Conservation (phyloP, 805 yeast genomes). For the Candida pseudofarinosa region DNA sequence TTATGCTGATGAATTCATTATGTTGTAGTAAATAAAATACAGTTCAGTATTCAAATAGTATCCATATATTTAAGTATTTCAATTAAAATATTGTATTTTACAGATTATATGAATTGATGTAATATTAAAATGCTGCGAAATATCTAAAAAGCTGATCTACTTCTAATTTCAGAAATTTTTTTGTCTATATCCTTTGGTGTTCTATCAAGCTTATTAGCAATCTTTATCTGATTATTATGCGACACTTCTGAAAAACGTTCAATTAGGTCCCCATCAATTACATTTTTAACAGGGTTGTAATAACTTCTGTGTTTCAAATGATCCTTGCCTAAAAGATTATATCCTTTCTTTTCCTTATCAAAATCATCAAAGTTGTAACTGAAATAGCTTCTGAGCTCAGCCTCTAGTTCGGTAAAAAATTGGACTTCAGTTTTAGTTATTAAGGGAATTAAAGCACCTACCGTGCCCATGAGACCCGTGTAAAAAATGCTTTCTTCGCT, state of each 20-base stretch:
- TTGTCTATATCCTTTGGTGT: conserved; percentile 47
- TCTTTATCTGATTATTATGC: conserved; percentile 28
- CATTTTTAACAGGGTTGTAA: conserved; percentile 72
- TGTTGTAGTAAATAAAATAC: conserved; percentile 1
- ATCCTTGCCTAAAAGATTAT: conserved; percentile 58
- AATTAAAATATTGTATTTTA: no score
- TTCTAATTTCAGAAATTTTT: conserved; percentile 49
- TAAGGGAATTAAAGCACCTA: conserved; percentile 73
- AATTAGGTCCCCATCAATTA: conserved; percentile 85
- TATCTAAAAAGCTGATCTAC: conserved; percentile 33
- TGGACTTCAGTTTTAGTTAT: conserved; percentile 56
- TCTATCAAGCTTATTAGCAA: conserved; percentile 43
- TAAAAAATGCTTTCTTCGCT: conserved; percentile 65
- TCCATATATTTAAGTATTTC: background rate
- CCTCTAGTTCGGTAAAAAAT: conserved; percentile 54
- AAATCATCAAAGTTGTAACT: conserved; percentile 22
- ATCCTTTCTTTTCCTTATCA: conserved; percentile 19
- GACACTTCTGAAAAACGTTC: conserved; percentile 48
- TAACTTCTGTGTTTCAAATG: conserved; percentile 68
- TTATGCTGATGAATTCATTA: background rate
- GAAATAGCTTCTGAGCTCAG: conserved; percentile 30
- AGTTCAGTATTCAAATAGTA: conserved; percentile 1
- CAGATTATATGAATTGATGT: no score
- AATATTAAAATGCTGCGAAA: background rate
- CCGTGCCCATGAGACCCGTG: conserved; percentile 75